Base-by-base conservation (phyloP, 352 stramenopile species). In the Pythium brachiatum region DNA sequence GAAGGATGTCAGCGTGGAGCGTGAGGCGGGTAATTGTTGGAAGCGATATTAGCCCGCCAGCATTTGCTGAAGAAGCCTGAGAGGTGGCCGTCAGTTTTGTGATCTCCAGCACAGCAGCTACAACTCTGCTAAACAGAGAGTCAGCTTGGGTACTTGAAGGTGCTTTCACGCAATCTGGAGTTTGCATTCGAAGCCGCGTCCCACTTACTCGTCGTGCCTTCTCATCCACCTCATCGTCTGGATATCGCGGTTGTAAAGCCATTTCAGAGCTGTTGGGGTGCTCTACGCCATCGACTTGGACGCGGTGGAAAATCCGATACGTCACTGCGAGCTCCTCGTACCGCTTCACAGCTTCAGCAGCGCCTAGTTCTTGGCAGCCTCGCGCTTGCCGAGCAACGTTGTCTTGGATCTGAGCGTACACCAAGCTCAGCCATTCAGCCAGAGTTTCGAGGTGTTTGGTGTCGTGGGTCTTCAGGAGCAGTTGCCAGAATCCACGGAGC, bases 1-100 rank as follows among this genome's bases (percentile, higher is more conserved):
- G 59, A 51, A 88, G 65, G 32, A 79, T 83, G 31, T 65, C 53
- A 5, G 46, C 16, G 18, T 73, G 69, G 12, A 65, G 48, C 3
- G 13, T 36, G 7, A 64, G 46, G 13, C 47, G 46, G 16, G 58
- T 18, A 1, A 51, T 8, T 16, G 58, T 64, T 53, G 58, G 58
- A 20, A 64, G 27, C 20, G 32, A 32, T 18, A 51, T 1, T 5
- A 38, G 23, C 7, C 47, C 25, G 5, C 20, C 15, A 8, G 32
- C 15, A 50, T 21, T 21, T 36, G 23, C 20, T 27, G n/a, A 4
- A 4, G 41, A 0, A 26, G 12, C 9, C 23, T 26, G 41, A 48
- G 41, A 48, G 13, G 6, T 21, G n/a, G 3, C 26, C 18, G 41
- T 5, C 20, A 21, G 7, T 48, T 48, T 48, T n/a, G n/a, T n/a